Evolutionary conservation across 169 alveolate species (phyloP).

Genomic region (Cryptosporidium tyzzeri): DNA sequence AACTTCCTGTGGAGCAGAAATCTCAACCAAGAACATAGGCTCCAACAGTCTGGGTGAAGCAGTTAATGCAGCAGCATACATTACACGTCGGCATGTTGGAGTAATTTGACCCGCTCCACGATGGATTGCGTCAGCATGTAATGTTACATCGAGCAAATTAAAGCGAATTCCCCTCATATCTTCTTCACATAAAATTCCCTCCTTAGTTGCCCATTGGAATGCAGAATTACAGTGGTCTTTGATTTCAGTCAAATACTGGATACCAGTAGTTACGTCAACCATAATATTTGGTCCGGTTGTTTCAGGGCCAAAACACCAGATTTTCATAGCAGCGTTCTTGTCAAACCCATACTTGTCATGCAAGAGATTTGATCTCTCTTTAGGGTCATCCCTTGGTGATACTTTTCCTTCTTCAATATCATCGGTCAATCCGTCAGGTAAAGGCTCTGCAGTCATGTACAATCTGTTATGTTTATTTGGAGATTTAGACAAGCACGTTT

Average conservation of each 20-base stretch:
- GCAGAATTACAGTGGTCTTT: constrained; percentile 99
- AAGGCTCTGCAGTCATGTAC: constrained; percentile 96
- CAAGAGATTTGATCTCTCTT: constrained; percentile 93
- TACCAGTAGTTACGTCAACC: constrained; percentile 96
- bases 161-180: constrained; percentile 98
- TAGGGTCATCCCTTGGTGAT: constrained; percentile 94
- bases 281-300: constrained; percentile 97
- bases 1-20: constrained; percentile 95
- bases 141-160: constrained; percentile 96
- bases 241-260: constrained; percentile 97
- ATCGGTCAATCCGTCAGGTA: constrained; percentile 95
- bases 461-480: constrained; percentile 99
- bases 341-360: constrained; percentile 97
- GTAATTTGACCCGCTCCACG: constrained; percentile 99
- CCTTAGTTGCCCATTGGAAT: constrained; percentile 99
- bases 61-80: constrained; percentile 96
- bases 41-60: constrained; percentile 98
- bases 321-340: constrained; percentile 95
- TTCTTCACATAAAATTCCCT: constrained; percentile 98
- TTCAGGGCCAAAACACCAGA: constrained; percentile 99
- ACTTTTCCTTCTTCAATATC: constrained; percentile 95
- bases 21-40: constrained; percentile 98
- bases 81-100: constrained; percentile 97
- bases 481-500: constrained; percentile 97
- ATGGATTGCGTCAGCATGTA: constrained; percentile 99